Percentiles rank a stretch among this genome's conserved stretches.
These are phyloP conservation scores for Apodospora peruviana DNA, from an alignment of 495 filamentous ascomycete genomes.

Conservation along the genomic window DNA sequence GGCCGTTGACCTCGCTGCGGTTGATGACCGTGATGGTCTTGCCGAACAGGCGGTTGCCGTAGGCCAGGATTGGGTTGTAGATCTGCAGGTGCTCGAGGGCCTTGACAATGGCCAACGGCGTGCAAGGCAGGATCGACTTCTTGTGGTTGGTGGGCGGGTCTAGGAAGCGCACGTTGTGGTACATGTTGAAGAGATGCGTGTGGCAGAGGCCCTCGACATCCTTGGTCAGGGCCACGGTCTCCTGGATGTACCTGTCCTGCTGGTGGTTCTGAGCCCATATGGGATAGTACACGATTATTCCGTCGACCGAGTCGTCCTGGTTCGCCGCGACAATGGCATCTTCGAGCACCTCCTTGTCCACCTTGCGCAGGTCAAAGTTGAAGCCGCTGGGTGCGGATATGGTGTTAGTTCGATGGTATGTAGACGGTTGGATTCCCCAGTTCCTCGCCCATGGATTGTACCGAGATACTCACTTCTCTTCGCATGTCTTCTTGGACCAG, in stretches of 20 bases:
- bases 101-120: constrained; percentile 91
- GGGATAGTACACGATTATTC: constrained; percentile 97
- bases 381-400: constrained; percentile 71
- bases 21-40: constrained; percentile 93
- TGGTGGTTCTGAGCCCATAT: constrained; percentile 71
- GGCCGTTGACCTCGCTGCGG: constrained; percentile 87
- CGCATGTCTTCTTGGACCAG: constrained; percentile 93
- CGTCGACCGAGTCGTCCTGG: constrained; percentile 68
- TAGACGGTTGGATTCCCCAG: no score
- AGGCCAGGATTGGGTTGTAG: constrained; percentile 93
- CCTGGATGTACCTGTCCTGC: constrained; percentile 90
- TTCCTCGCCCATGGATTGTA: no score
- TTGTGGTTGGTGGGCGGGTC: constrained; percentile 67
- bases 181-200: constrained; percentile 97
- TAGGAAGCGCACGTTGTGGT: constrained; percentile 93
- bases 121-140: constrained; percentile 93
- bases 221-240: constrained; percentile 83
- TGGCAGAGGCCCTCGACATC: constrained; percentile 96
- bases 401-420: neutral
- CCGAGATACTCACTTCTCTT: constrained; percentile 74
- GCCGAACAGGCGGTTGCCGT: constrained; percentile 88
- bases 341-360: constrained; percentile 83
- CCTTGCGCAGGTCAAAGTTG: constrained; percentile 72
- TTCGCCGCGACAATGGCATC: constrained; percentile 80
- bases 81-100: constrained; percentile 90